Base-by-base conservation (phyloP, 257 asterid genomes). In the Dorcoceras hygrometricum region DNA sequence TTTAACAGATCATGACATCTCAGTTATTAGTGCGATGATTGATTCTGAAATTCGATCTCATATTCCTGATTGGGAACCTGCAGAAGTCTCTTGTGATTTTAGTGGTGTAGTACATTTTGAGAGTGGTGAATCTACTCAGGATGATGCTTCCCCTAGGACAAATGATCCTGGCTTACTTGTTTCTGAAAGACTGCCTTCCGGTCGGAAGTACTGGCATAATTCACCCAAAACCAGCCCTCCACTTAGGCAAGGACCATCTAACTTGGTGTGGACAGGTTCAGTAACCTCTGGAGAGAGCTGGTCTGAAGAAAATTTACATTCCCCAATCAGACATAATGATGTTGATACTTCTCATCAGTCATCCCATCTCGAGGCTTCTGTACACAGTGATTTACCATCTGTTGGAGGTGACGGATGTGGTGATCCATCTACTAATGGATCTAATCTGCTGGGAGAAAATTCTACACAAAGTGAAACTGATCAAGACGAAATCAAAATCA, bases 1-100 rank as follows among this genome's bases (percentile, higher is more conserved):
- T 72, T 75, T 90, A 75, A 81, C 99, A 0, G 97, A 94, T 77
- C 96, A 94, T 29, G 99, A 94, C 70, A 96, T 94, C 71, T 76
- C 97, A 39, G 84, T 86, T 43, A 84, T 94, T 71, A 96, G 90
- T 34, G 91, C 72, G 27, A 94, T 94, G 95, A 94, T 94, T 3
- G 90, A 94, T 71, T 73, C 95, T 31, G 99, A 90, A 80, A 85
- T 94, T 58, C 83, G 78, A 59, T 74, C 83, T 18, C 87, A 87
- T 66, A 83, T 88, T 71, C 95, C 96, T 12, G 93, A 84, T 67
- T 94, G 95, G 95, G 79, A 76, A 57, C 92, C 96, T 25, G 71
- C 63, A 77, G 88, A 82, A 43, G 57, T 29, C 68, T 76, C 70
- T 9, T 48, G 67, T 73, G 65, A 32, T 32, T 0, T 32, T 61